Evolutionary conservation across 1,284 basidiomycete genomes (phyloP).

Genomic region (Ustilago esculenta): DNA sequence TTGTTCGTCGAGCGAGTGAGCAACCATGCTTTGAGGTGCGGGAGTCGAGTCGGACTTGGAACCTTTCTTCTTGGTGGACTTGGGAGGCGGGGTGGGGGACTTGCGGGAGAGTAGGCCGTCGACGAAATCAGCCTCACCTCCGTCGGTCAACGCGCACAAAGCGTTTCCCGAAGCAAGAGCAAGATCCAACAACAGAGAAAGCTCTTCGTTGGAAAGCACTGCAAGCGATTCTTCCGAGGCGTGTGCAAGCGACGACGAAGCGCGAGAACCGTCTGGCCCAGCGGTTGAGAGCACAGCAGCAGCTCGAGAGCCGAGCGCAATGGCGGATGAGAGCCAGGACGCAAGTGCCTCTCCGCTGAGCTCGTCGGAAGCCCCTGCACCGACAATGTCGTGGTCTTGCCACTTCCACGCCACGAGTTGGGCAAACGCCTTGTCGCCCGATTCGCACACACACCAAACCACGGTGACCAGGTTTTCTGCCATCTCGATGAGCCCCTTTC

Average conservation of each 20-base stretch:
- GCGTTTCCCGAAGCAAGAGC: constrained; percentile 50
- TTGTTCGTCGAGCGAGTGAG: constrained; percentile 36
- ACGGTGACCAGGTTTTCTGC: constrained; percentile 53
- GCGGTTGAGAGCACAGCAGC: constrained; percentile 32
- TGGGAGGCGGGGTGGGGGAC: constrained; percentile 5
- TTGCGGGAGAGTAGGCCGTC: constrained; percentile 36
- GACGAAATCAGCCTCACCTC: constrained; percentile 43
- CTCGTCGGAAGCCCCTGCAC: constrained; percentile 5
- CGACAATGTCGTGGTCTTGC: constrained; percentile 32
- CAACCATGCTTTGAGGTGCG: background rate
- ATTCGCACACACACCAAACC: constrained; percentile 50
- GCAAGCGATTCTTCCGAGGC: constrained; percentile 15
- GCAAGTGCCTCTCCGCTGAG: constrained; percentile 40
- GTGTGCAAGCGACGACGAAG: constrained; percentile 7
- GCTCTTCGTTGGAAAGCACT: constrained; percentile 39
- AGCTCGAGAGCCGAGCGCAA: constrained; percentile 41
- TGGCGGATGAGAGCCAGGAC: constrained; percentile 48
- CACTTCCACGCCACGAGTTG: constrained; percentile 49
- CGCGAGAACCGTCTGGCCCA: constrained; percentile 19
- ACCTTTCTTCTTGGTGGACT: constrained; percentile 36
- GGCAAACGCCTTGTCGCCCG: constrained; percentile 49
- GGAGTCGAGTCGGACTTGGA: background rate
- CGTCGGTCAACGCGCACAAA: constrained; percentile 51
- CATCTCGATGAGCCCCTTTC: constrained; percentile 52
- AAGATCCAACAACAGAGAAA: constrained; percentile 38